phyloP scores from a whole-genome alignment of 1,139 yeast genomes.

The Blastobotrys proliferans region DNA sequence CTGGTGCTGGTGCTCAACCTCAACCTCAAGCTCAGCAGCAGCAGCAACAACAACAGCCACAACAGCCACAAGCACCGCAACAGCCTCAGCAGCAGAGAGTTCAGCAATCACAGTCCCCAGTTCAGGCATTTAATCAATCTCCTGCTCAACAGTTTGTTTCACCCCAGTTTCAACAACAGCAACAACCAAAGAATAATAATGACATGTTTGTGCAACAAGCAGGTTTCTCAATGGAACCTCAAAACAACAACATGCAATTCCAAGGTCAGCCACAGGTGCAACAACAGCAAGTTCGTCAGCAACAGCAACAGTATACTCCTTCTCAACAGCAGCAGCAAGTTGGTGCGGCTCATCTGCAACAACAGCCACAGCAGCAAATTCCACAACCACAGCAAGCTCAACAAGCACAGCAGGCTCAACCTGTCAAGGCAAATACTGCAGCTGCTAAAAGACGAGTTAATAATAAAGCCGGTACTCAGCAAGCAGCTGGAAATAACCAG shows the following conservation, averaged over 20 bases:
- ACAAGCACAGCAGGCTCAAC: conserved; percentile 6
- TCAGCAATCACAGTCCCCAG: background rate
- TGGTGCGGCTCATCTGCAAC: background rate
- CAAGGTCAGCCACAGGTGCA: conserved; percentile 1
- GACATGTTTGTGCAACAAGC: conserved; percentile 8
- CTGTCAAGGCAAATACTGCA: conserved; percentile 4
- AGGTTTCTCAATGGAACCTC: conserved; percentile 14
- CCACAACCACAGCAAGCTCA: conserved; percentile 5
- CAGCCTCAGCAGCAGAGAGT: conserved; percentile 4
- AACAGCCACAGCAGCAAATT: background rate
- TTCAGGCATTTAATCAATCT: background rate
- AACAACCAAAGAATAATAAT: conserved; percentile 1
- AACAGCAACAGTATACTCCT: background rate
- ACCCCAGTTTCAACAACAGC: conserved; percentile 4
- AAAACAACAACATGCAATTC: conserved; percentile 1
- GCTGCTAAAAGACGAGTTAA: no score
- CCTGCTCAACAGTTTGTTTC: conserved; percentile 8
- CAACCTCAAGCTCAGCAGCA: conserved; percentile 15
- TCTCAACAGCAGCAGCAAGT: background rate
- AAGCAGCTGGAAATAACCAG: background rate
- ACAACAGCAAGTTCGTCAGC: background rate
- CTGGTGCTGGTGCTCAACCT: conserved; percentile 7
- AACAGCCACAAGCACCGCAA: conserved; percentile 11
- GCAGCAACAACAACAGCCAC: conserved; percentile 14
- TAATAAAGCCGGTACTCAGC: conserved; percentile 11